A percentile compares a stretch with the other conserved stretches of the same genome.
Evolutionary conservation across 352 stramenopile species (phyloP).

Genomic region (Pythium guiyangense): DNA sequence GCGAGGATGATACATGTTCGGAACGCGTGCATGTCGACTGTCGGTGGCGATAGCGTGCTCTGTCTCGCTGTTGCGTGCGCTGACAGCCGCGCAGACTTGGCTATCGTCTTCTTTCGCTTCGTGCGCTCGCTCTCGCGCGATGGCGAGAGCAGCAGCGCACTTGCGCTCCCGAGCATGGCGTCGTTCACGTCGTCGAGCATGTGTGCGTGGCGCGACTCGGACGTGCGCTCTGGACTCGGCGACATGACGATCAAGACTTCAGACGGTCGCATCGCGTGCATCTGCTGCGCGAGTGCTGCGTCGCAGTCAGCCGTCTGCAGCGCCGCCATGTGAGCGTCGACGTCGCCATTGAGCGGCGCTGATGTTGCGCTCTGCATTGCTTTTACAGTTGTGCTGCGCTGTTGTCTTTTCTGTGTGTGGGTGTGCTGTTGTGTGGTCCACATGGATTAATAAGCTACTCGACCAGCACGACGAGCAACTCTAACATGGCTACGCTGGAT

Average conservation of each 20-base stretch:
- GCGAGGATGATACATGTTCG: slow-evolving; percentile 64
- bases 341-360: too few species aligned
- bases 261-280: slow-evolving; percentile 1
- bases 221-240: slow-evolving; percentile 3
- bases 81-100: neutral
- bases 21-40: slow-evolving; percentile 22
- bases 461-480: too few species aligned
- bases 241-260: slow-evolving; percentile 7
- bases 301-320: neutral
- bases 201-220: neutral
- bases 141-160: neutral
- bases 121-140: neutral
- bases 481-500: neutral
- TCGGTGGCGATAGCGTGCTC: neutral
- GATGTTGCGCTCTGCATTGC: neutral
- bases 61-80: neutral
- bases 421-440: too few species aligned
- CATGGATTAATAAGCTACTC: too few species aligned
- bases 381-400: too few species aligned
- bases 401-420: too few species aligned
- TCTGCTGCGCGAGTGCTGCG: neutral
- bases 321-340: slow-evolving; percentile 1
- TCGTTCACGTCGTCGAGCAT: slow-evolving; percentile 1
- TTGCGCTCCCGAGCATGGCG: slow-evolving; percentile 3
- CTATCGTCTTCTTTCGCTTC: neutral